Evolutionary conservation across 2,329 filamentous ascomycete genomes (phyloP).

Genomic region (Penicillium corylophilum): DNA sequence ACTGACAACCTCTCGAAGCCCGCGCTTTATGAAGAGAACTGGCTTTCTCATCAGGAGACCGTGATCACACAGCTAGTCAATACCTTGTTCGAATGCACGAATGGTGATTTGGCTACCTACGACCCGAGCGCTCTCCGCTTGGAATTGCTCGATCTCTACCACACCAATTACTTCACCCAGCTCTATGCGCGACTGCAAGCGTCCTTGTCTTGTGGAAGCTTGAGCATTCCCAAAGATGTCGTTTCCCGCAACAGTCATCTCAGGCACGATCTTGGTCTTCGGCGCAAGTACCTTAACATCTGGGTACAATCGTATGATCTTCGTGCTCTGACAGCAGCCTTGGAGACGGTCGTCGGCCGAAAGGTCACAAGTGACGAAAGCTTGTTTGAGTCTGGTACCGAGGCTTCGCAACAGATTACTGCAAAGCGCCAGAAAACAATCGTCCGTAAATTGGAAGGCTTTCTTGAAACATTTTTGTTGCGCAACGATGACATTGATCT

Average conservation of each 20-base stretch:
- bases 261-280: conserved; percentile 58
- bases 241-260: conserved; percentile 48
- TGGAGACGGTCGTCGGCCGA: conserved; percentile 61
- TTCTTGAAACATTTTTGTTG: conserved; percentile 59
- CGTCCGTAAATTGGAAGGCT: conserved; percentile 49
- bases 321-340: conserved; percentile 50
- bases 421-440: conserved; percentile 20
- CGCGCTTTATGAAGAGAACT: conserved; percentile 63
- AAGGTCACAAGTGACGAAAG: conserved; percentile 36
- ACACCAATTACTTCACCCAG: conserved; percentile 50
- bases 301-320: conserved; percentile 60
- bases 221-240: conserved; percentile 56
- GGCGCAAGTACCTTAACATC: conserved; percentile 56
- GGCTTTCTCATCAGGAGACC: conserved; percentile 62
- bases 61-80: conserved; percentile 62
- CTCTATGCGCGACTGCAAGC: conserved; percentile 59
- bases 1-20: conserved; percentile 55
- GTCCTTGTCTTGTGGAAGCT: conserved; percentile 57
- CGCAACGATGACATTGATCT: conserved; percentile 54
- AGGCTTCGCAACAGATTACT: not conserved
- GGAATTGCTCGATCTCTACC: conserved; percentile 55
- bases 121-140: conserved; percentile 42
- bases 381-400: conserved; percentile 6
- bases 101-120: conserved; percentile 17
- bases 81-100: conserved; percentile 49